phyloP scores from a whole-genome alignment of 768 basidiomycete species.

The Boletus rubropictus region DNA sequence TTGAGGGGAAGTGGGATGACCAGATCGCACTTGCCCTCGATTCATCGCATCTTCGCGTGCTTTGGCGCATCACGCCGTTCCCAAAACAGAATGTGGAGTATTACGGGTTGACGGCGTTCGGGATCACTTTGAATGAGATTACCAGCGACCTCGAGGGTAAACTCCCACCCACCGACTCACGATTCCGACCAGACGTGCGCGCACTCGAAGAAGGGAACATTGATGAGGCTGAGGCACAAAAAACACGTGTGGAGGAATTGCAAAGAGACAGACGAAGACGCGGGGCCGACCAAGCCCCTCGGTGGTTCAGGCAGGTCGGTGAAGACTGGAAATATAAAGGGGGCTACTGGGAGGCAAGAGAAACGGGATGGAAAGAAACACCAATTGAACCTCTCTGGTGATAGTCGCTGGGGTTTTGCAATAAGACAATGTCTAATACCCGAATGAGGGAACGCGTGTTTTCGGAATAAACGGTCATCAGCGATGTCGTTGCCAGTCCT shows the following conservation, averaged over 20 bases:
- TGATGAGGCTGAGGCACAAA: conserved; percentile 66
- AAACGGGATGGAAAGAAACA: conserved; percentile 54
- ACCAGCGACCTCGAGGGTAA: conserved; percentile 56
- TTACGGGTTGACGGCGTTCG: conserved; percentile 81
- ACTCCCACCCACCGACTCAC: conserved; percentile 77
- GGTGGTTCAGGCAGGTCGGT: conserved; percentile 68
- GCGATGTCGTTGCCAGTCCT: conserved; percentile 23
- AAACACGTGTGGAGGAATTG: conserved; percentile 64
- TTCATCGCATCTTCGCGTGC: conserved; percentile 59
- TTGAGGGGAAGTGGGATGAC: conserved; percentile 93
- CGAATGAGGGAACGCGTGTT: neutral
- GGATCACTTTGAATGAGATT: conserved; percentile 77
- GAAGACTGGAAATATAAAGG: conserved; percentile 75
- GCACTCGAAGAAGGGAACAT: conserved; percentile 75
- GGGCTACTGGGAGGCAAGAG: conserved; percentile 79
- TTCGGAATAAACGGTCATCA: neutral
- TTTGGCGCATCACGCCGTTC: conserved; percentile 75
- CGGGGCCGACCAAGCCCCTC: conserved; percentile 54
- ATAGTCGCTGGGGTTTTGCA: neutral
- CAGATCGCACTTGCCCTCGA: conserved; percentile 66
- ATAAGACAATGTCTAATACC: neutral
- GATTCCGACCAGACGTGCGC: conserved; percentile 74
- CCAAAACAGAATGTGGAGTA: conserved; percentile 63
- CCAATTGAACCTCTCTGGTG: conserved; percentile 58
- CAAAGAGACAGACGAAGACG: conserved; percentile 67